Evolutionary conservation across 2,329 filamentous ascomycete genomes (phyloP), one percentile per base, ranked within the genome.

Genomic region (Colletotrichum lentis): DNA sequence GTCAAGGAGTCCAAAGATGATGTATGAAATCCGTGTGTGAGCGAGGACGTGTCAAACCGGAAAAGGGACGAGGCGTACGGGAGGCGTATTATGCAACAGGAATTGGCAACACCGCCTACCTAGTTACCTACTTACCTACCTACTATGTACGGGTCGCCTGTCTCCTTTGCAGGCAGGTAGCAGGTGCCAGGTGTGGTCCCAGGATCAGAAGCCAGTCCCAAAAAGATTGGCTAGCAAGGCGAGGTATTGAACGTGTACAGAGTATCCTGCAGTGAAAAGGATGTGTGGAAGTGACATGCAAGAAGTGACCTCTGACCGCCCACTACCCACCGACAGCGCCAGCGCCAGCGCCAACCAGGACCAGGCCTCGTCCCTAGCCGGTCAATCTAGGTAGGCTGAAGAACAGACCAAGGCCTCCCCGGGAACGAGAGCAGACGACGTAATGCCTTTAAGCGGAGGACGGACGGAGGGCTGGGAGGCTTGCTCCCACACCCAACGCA

Each of bases 11-110:
- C 31, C 54, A 50, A 39, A 50, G 66, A 68, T 65, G 62, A 65
- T 65, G 62, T 61, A 65, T 66, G 39, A n/a, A 54, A 43, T 12
- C 61, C 50, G 62, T 37, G 49, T 46, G 56, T 47, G n/a, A 59
- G 37, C n/a, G 37, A 65, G 50, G 62, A 54, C 65, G 55, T 65
- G 65, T 61, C 49, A 65, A 68, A 43, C 11, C 35, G 43, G 16
- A 27, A 39, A 37, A 59, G 65, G 47, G 55, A 68, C 55, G 50
- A 64, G 65, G 62, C 55, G 65, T 68, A 50, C 43, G 22, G 56
- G 46, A 55, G 62, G 43, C 47, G 60, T 54, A 67, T 67, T 67
- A 67, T 67, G 64, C 64, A 67, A 67, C 53, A 50, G 27, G 54
- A 64, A 59, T 43, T 59, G 47, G 46, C 62, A 68, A 65, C 65